These are phyloP conservation scores for Epichloe amarillans DNA, from an alignment of 2,329 filamentous ascomycete species.

Conservation along the genomic window DNA sequence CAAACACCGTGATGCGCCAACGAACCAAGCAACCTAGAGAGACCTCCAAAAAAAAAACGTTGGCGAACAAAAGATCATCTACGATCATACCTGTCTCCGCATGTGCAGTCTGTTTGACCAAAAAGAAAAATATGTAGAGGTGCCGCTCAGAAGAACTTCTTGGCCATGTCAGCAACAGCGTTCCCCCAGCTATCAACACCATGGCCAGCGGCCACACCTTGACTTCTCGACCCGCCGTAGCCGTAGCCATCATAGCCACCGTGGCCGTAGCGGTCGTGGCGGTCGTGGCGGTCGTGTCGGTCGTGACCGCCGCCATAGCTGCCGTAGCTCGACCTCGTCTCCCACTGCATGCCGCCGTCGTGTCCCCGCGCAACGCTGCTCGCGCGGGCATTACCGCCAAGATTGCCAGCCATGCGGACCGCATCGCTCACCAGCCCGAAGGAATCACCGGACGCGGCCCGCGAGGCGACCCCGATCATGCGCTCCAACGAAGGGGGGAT, in stretches of 20 bases:
- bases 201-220: conserved; percentile 10
- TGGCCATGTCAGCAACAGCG: conserved; percentile 25
- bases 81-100: too few relatives aligned
- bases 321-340: conserved; percentile 18
- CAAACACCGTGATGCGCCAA: too few relatives aligned
- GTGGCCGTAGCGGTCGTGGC: conserved; percentile 11
- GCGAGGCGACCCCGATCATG: conserved; percentile 40
- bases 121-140: not conserved
- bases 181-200: conserved; percentile 15
- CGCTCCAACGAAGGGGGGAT: conserved; percentile 52
- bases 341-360: conserved; percentile 25
- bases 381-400: conserved; percentile 10
- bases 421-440: conserved; percentile 41
- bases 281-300: not conserved
- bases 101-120: too few relatives aligned
- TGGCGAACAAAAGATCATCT: not conserved
- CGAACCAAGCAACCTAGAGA: too few relatives aligned
- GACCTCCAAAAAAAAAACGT: too few relatives aligned
- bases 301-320: not conserved
- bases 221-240: conserved; percentile 13
- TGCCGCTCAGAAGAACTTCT: conserved; percentile 27
- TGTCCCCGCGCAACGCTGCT: conserved; percentile 21
- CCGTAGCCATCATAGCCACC: conserved; percentile 8
- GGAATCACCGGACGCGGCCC: conserved; percentile 33
- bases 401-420: conserved; percentile 35